phyloP scores from a whole-genome alignment of 352 stramenopile genomes.

The Globisporangium nodosum region DNA sequence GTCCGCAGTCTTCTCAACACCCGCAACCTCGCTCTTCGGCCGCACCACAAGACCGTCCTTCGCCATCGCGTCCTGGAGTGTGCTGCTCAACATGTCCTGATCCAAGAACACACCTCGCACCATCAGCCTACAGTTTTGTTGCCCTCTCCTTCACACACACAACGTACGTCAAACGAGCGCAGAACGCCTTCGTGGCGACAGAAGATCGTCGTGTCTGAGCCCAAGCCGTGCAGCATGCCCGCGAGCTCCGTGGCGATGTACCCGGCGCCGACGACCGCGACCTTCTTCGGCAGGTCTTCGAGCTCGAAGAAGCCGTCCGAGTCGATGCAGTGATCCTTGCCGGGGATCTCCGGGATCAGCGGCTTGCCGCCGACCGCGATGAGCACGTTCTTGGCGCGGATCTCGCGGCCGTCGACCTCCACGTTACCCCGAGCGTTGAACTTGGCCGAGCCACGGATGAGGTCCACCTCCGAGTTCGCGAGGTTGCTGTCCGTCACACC shows the following conservation, averaged over 20 bases:
- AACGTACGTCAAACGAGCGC: slow-evolving; percentile 81
- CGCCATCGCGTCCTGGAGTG: slow-evolving; percentile 49
- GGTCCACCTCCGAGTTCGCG: slow-evolving; percentile 85
- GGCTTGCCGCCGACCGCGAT: slow-evolving; percentile 58
- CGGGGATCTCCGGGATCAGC: slow-evolving; percentile 53
- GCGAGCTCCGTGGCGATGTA: slow-evolving; percentile 99
- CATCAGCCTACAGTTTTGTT: background rate
- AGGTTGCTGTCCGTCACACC: slow-evolving; percentile 57
- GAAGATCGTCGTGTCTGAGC: slow-evolving; percentile 88
- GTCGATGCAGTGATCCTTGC: slow-evolving; percentile 92
- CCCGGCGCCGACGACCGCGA: slow-evolving; percentile 95
- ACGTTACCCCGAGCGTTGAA: slow-evolving; percentile 85
- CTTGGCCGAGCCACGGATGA: slow-evolving; percentile 82
- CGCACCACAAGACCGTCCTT: slow-evolving; percentile 48
- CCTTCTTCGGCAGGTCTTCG: slow-evolving; percentile 86
- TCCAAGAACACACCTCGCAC: background rate
- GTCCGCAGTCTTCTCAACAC: slow-evolving; percentile 33
- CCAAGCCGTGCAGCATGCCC: slow-evolving; percentile 92
- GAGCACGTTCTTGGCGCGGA: slow-evolving; percentile 54
- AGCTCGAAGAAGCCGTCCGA: slow-evolving; percentile 98
- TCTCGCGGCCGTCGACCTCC: slow-evolving; percentile 59
- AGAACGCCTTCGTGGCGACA: slow-evolving; percentile 85
- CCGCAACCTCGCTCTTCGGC: slow-evolving; percentile 37
- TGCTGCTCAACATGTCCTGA: slow-evolving; percentile 41
- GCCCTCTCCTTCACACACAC: background rate